phyloP scores from a whole-genome alignment of 2,329 filamentous ascomycete genomes.

The Colletotrichum truncatum region DNA sequence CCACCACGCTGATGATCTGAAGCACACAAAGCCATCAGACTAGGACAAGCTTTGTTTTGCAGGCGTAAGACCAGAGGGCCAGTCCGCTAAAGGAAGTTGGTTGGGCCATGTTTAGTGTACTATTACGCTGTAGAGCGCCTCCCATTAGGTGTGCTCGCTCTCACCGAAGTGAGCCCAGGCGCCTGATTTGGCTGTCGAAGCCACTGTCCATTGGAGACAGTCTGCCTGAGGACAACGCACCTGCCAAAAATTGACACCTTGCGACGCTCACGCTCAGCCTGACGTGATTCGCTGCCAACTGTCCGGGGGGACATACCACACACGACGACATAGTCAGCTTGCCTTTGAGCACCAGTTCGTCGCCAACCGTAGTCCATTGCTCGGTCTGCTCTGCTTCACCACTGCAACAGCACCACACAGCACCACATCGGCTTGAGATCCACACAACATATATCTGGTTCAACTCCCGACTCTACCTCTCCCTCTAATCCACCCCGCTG shows the following conservation, averaged over 20 bases:
- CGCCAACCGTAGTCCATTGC: conserved; percentile 33
- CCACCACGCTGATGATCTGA: not conserved
- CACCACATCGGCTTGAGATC: conserved; percentile 15
- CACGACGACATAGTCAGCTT: not conserved
- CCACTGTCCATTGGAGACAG: no score
- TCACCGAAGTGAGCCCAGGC: not conserved
- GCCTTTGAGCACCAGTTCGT: conserved; percentile 27
- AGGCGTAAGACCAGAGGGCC: not conserved
- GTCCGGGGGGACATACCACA: conserved; percentile 5
- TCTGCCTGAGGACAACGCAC: conserved; percentile 25
- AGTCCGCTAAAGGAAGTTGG: not conserved
- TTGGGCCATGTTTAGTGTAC: not conserved
- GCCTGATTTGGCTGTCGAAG: not conserved
- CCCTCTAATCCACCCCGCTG: conserved; percentile 15
- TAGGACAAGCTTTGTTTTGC: conserved; percentile 16
- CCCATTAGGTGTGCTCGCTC: not conserved
- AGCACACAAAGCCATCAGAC: conserved; percentile 11
- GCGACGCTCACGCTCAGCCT: conserved; percentile 13
- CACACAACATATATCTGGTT: conserved; percentile 5
- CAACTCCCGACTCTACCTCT: conserved; percentile 24
- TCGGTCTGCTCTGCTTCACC: conserved; percentile 11
- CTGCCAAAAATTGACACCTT: conserved; percentile 22
- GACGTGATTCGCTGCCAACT: not conserved
- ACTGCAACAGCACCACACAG: not conserved
- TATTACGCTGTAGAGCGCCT: not conserved